phyloP scores from a whole-genome alignment of 306 rosid species.

The Castanea mollissima region DNA sequence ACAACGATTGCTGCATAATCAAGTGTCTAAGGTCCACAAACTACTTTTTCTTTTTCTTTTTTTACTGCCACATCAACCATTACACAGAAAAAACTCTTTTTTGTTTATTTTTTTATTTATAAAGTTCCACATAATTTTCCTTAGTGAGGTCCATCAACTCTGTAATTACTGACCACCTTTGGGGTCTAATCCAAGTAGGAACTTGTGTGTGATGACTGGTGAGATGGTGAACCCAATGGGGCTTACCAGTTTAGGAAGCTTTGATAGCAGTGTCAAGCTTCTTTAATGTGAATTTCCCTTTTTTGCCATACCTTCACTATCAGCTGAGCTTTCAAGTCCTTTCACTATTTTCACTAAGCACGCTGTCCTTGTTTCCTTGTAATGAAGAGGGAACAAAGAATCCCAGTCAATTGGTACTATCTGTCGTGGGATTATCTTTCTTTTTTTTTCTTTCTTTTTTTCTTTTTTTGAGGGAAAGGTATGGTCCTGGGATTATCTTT shows the following conservation, averaged over 20 bases:
- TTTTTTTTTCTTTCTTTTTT: too few species aligned
- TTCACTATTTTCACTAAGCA: conserved; percentile 2
- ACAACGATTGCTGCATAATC: too few species aligned
- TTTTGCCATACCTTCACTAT: conserved; percentile 27
- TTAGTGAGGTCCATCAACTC: conserved; percentile 26
- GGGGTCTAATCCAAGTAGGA: conserved; percentile 21
- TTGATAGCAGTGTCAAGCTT: conserved; percentile 29
- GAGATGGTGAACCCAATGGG: conserved; percentile 25
- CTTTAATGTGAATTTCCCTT: conserved; percentile 37
- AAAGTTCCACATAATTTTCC: conserved; percentile 26
- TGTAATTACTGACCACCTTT: conserved; percentile 13
- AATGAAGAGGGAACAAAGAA: conserved; percentile 38
- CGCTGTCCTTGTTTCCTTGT: conserved; percentile 30
- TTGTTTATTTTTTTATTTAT: neutral
- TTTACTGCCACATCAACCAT: too few species aligned
- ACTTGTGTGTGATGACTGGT: neutral
- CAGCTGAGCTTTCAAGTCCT: conserved; percentile 38
- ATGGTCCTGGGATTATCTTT: conserved; percentile 15
- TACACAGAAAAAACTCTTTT: too few species aligned
- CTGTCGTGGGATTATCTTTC: conserved; percentile 19
- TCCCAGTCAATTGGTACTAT: neutral
- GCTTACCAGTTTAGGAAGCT: conserved; percentile 34
- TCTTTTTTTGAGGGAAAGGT: too few species aligned
- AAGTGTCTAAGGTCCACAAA: too few species aligned
- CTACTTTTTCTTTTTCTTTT: too few species aligned